These are phyloP conservation scores for Neofusicoccum laricinum DNA, from an alignment of 2,329 filamentous ascomycete genomes.

Conservation along the genomic window DNA sequence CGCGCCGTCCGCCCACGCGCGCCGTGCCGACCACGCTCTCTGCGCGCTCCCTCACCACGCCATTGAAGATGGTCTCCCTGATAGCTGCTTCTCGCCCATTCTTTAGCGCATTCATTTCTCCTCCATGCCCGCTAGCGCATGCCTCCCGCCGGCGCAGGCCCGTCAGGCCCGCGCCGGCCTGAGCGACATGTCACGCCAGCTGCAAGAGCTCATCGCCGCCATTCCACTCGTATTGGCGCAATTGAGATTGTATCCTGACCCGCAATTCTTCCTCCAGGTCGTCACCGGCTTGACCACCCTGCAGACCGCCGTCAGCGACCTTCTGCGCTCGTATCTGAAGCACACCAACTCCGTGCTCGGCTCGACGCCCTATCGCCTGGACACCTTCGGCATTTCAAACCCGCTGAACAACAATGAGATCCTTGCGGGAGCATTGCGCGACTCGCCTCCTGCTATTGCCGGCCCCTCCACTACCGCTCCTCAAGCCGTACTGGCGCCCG, in stretches of 20 bases:
- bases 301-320: conserved; percentile 69
- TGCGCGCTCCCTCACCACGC: not conserved
- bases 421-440: conserved; percentile 31
- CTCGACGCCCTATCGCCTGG: conserved; percentile 17
- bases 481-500: conserved; percentile 23
- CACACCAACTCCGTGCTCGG: conserved; percentile 78
- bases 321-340: conserved; percentile 80
- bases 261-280: conserved; percentile 52
- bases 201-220: conserved; percentile 21
- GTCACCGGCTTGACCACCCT: conserved; percentile 76
- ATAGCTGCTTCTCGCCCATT: not conserved
- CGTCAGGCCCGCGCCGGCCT: conserved; percentile 15
- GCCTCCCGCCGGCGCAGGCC: conserved; percentile 3
- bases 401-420: conserved; percentile 37
- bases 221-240: conserved; percentile 9
- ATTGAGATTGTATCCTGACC: conserved; percentile 9
- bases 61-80: conserved; percentile 7
- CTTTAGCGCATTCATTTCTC: conserved; percentile 9
- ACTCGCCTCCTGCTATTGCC: conserved; percentile 29
- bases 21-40: conserved; percentile 9
- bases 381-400: conserved; percentile 29
- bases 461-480: conserved; percentile 21
- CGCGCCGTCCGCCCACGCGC: conserved; percentile 18
- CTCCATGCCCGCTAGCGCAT: not conserved
- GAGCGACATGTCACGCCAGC: conserved; percentile 15